Evolutionary conservation across 2,329 filamentous ascomycete species (phyloP).

Genomic region (Leptographium radiaticola): DNA sequence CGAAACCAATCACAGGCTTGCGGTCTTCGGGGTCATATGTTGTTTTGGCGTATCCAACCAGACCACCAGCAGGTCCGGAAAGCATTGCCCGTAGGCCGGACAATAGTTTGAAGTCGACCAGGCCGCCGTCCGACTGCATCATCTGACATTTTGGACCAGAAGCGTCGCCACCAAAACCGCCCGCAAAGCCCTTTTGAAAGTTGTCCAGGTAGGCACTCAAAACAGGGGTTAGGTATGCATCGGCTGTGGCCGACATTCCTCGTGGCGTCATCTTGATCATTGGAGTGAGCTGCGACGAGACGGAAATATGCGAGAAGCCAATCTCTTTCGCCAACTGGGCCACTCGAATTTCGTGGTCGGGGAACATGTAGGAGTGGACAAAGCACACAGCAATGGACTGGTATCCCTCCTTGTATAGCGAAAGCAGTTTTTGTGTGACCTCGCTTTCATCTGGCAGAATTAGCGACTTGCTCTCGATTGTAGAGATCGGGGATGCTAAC

Average conservation of each 20-base stretch:
- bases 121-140: constrained; percentile 52
- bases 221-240: constrained; percentile 60
- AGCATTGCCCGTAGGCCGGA: constrained; percentile 41
- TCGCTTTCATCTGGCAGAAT: constrained; percentile 36
- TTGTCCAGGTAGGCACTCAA: constrained; percentile 58
- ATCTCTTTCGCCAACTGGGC: constrained; percentile 38
- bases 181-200: constrained; percentile 55
- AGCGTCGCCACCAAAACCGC: constrained; percentile 33
- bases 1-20: constrained; percentile 60
- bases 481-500: no score
- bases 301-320: constrained; percentile 19
- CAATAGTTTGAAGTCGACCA: constrained; percentile 10
- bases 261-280: constrained; percentile 64
- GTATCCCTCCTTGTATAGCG: constrained; percentile 55
- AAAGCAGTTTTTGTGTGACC: constrained; percentile 48
- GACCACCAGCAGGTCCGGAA: constrained; percentile 57
- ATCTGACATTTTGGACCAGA: constrained; percentile 61
- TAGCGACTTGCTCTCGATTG: no score
- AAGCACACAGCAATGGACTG: constrained; percentile 28
- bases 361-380: constrained; percentile 39
- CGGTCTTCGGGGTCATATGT: constrained; percentile 54
- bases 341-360: constrained; percentile 67
- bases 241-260: constrained; percentile 56
- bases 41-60: constrained; percentile 61
- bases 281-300: not conserved